Base-by-base conservation (phyloP, 2,329 filamentous ascomycete genomes). In the Epichloe scottii region DNA sequence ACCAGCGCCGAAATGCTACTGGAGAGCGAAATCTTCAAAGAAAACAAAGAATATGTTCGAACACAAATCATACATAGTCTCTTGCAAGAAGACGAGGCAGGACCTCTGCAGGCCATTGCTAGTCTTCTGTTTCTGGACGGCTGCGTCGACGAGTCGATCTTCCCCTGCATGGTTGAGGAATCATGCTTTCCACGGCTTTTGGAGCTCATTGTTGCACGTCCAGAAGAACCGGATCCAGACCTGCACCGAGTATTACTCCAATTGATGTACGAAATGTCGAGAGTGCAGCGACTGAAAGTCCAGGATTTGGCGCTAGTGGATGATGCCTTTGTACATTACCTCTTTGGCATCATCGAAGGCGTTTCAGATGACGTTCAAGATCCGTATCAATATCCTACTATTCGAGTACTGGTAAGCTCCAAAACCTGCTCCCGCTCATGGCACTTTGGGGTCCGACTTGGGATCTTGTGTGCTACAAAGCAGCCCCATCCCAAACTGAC, bases 381-480 rank as follows among this genome's bases (percentile, higher is more conserved):
- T 66, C 91, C 91, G 1, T 98, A 95, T 65, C 91, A 97, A 65
- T 97, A 96, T 65, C 86, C 89, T 5, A 85, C 96, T 44, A 96
- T 98, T 62, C 81, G 90, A 56, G 90, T 97, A 47, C 67, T 98
- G 69, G 89, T 95, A 69, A 65, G 83, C 72, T 4, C 19, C n/a
- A 19, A 45, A 15, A 45, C 15, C 21, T 21, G 21, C 15, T 11
- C 34, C 14, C 35, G 15, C 35, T 17, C 12, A 40, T 38, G 7
- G 19, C 45, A 23, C 14, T 10, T 12, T 12, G 19, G 10, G 12
- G 14, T 26, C 19, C 44, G 15, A 12, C 19, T 8, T 26, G 44
- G 33, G 17, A 30, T 37, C 19, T 12, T 46, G 15, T 12, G 14
- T 21, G 33, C 19, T 7, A 10, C 11, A 45, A 42, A 37, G 14